phyloP scores from a whole-genome alignment of 164 flowering plant genomes.

The Dillenia turbinata region DNA sequence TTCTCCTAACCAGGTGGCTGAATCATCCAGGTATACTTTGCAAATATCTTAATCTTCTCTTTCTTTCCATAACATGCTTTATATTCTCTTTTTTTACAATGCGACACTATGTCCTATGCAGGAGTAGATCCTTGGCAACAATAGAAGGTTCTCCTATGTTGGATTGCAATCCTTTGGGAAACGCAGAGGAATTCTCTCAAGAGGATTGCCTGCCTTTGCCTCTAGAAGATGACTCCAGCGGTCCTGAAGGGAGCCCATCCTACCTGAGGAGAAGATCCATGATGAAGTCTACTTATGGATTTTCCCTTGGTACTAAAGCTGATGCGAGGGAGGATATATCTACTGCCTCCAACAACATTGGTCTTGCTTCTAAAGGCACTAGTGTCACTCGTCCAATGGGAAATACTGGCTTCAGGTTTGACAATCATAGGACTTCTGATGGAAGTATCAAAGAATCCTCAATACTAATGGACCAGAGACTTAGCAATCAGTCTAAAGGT shows the following conservation, averaged over 20 bases:
- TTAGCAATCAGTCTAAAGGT: slow-evolving; percentile 51
- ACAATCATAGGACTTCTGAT: slow-evolving; percentile 23
- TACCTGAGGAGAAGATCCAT: slow-evolving; percentile 34
- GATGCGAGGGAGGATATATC: slow-evolving; percentile 27
- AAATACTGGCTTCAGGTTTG: slow-evolving; percentile 25
- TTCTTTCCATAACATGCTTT: neutral
- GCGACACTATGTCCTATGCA: slow-evolving; percentile 14
- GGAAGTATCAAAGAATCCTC: slow-evolving; percentile 30
- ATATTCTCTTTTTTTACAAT: slow-evolving; percentile 1
- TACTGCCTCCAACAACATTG: slow-evolving; percentile 28
- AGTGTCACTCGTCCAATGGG: slow-evolving; percentile 24
- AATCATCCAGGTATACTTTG: slow-evolving; percentile 39
- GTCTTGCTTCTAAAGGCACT: slow-evolving; percentile 30
- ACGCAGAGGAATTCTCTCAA: slow-evolving; percentile 52
- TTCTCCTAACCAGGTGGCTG: slow-evolving; percentile 30
- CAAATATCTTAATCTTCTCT: neutral
- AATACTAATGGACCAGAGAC: slow-evolving; percentile 28
- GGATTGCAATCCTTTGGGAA: slow-evolving; percentile 33
- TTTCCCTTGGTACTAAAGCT: slow-evolving; percentile 36
- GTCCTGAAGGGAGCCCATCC: slow-evolving; percentile 61
- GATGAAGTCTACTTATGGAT: slow-evolving; percentile 44
- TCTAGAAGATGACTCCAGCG: slow-evolving; percentile 72
- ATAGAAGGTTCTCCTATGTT: slow-evolving; percentile 36
- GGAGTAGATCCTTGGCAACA: slow-evolving; percentile 30
- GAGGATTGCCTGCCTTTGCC: slow-evolving; percentile 78